Percentiles rank a stretch among this genome's conserved stretches.
These are phyloP conservation scores for Cucurbita pepo DNA, from an alignment of 306 rosid genomes.

Conservation along the genomic window DNA sequence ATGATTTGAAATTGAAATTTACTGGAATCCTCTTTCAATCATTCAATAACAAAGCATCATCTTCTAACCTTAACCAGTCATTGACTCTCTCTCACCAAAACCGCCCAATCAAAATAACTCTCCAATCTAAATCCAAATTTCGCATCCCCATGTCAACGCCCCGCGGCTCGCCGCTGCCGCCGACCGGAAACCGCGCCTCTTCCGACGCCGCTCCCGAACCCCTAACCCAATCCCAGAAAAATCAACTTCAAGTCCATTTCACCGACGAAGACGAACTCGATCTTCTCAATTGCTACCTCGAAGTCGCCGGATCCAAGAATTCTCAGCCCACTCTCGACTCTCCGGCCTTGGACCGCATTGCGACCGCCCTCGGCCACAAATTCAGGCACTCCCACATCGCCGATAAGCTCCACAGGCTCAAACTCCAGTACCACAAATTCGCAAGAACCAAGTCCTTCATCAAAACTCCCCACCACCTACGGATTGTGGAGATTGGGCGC, in stretches of 20 bases:
- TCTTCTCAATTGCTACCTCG: constrained; percentile 8
- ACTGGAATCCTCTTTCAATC: no score
- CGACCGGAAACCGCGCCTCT: background rate
- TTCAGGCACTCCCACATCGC: constrained; percentile 15
- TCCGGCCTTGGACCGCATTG: constrained; percentile 2
- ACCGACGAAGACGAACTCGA: constrained; percentile 12
- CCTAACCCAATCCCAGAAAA: background rate
- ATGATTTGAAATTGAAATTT: no score
- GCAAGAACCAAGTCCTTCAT: constrained; percentile 12
- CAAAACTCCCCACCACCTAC: constrained; percentile 10
- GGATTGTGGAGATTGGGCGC: constrained; percentile 7
- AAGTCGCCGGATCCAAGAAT: background rate
- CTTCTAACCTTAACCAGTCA: background rate
- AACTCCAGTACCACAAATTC: constrained; percentile 13
- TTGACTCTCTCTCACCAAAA: background rate
- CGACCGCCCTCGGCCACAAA: background rate
- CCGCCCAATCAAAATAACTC: background rate
- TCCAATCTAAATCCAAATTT: background rate
- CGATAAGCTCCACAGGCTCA: constrained; percentile 15
- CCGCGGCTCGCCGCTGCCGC: background rate
- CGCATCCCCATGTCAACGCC: constrained; percentile 2
- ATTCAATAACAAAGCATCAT: no score
- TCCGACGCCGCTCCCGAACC: background rate
- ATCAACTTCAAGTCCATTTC: background rate
- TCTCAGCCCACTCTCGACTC: constrained; percentile 2